A percentile compares a stretch with the other conserved stretches of the same genome.
Evolutionary conservation across 306 rosid species (phyloP).

Genomic region (Quillaja saponaria): DNA sequence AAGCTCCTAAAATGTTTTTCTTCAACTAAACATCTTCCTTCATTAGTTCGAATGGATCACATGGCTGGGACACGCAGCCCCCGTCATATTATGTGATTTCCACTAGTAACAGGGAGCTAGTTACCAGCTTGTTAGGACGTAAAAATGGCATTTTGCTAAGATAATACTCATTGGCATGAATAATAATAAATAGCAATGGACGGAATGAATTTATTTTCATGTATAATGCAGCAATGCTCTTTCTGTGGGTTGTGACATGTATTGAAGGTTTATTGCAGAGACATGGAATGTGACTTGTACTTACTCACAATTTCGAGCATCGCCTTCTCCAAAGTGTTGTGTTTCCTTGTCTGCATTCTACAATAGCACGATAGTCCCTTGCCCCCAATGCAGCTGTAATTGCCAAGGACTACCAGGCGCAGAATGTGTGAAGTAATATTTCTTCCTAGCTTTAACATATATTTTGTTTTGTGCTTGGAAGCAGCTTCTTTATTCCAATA

Average conservation of each 20-base stretch:
- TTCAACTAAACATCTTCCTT: no score
- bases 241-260: background rate
- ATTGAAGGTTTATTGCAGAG: constrained; percentile 40
- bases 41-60: no score
- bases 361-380: constrained; percentile 56
- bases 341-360: constrained; percentile 83
- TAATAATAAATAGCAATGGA: background rate
- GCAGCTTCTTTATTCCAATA: constrained; percentile 4
- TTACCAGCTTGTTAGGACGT: background rate
- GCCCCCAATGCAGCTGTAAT: constrained; percentile 75
- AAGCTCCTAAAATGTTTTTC: no score
- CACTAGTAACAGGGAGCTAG: background rate
- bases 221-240: background rate
- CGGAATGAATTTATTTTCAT: background rate
- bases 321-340: constrained; percentile 68
- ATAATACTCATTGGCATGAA: no score
- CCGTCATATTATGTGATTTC: background rate
- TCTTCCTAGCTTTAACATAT: constrained; percentile 10
- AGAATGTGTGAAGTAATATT: constrained; percentile 53
- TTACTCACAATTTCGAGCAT: constrained; percentile 65
- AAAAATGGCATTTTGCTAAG: background rate
- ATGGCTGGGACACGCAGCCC: no score
- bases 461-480: constrained; percentile 4
- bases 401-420: constrained; percentile 64
- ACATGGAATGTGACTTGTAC: constrained; percentile 79